Percentiles rank a stretch among this genome's conserved stretches.
Evolutionary conservation across 495 filamentous ascomycete species (phyloP).

Genomic region (Cercophora newfieldiana): DNA sequence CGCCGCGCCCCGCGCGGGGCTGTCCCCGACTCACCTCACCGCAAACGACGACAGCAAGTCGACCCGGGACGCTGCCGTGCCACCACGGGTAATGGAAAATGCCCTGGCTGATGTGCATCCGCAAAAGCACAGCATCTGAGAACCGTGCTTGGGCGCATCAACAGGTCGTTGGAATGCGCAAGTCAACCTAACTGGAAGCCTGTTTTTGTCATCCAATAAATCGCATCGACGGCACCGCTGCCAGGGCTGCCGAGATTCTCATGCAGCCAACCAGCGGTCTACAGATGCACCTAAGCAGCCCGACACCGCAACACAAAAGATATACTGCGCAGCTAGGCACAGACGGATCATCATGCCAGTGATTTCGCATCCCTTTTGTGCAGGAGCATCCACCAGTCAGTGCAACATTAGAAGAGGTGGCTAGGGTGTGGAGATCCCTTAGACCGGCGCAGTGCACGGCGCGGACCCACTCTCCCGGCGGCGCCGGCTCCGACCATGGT

Average conservation of each 20-base stretch:
- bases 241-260: background rate
- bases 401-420: background rate
- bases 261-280: background rate
- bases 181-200: background rate
- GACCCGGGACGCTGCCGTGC: background rate
- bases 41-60: background rate
- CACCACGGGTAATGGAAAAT: background rate
- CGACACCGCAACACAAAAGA: background rate
- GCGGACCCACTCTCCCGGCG: background rate
- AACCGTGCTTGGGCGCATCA: too few relatives aligned
- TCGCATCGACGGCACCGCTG: background rate
- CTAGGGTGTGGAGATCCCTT: background rate
- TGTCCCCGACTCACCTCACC: background rate
- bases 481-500: background rate
- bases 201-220: background rate
- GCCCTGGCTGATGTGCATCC: background rate
- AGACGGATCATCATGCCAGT: constrained; percentile 1
- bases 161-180: background rate
- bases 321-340: background rate
- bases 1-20: background rate
- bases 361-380: constrained; percentile 2
- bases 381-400: background rate
- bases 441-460: background rate
- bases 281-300: background rate
- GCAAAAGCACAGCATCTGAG: background rate